phyloP scores from a whole-genome alignment of 2,329 filamentous ascomycete species.

The Aspergillus awamori region DNA sequence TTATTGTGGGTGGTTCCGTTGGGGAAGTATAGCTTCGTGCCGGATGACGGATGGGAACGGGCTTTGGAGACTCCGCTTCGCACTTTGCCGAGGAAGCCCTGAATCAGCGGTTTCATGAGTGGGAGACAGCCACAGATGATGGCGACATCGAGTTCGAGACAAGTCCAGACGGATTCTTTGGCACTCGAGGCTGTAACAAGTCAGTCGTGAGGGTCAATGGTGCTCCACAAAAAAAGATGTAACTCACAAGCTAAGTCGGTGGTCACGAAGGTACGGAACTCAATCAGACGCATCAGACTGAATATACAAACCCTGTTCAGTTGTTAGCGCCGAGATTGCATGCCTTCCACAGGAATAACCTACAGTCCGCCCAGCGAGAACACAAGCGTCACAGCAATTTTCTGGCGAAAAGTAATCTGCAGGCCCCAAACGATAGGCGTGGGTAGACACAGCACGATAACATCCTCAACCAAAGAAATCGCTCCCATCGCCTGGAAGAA shows the following conservation, averaged over 20 bases:
- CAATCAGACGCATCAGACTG: slow-evolving; percentile 20
- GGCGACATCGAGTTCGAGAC: slow-evolving; percentile 25
- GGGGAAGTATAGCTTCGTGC: slow-evolving; percentile 11
- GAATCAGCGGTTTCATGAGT: slow-evolving; percentile 22
- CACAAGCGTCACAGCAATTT: slow-evolving; percentile 14
- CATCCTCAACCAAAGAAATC: slow-evolving; percentile 18
- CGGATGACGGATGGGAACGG: slow-evolving; percentile 5
- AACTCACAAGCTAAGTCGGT: slow-evolving; percentile 15
- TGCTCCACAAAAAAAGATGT: too few relatives aligned
- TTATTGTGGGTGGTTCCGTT: slow-evolving; percentile 3
- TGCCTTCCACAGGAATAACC: not conserved
- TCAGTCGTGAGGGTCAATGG: not conserved
- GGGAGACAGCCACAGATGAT: slow-evolving; percentile 27
- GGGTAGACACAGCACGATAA: slow-evolving; percentile 14
- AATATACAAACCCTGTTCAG: slow-evolving; percentile 25
- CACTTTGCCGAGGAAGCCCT: slow-evolving; percentile 13
- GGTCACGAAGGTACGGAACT: slow-evolving; percentile 16
- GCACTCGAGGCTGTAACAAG: slow-evolving; percentile 22
- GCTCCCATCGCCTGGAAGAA: slow-evolving; percentile 19
- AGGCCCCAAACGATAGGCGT: slow-evolving; percentile 15
- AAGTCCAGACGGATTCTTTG: slow-evolving; percentile 26
- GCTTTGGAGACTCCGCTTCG: slow-evolving; percentile 13
- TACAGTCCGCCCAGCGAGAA: slow-evolving; percentile 18
- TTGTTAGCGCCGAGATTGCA: not conserved
- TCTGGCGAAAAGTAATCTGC: slow-evolving; percentile 16